Conservation (phyloP, 139 green algal genomes). For the Auxenochlorella protothecoides region DNA sequence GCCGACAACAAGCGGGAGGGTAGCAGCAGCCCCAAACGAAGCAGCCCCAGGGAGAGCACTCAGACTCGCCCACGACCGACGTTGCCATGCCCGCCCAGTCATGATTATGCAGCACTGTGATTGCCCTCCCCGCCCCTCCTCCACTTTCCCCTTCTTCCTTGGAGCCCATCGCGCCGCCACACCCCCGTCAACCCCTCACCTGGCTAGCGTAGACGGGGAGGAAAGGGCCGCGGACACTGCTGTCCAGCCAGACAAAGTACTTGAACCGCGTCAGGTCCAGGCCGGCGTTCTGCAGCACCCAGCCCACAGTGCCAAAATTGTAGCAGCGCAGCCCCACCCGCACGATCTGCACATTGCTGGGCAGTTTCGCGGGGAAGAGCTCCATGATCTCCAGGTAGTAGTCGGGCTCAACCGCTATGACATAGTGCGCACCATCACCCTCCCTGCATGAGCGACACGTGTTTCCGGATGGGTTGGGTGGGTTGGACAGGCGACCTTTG, state of each 20-base stretch:
- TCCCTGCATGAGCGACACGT: not conserved
- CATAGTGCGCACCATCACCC: constrained; percentile 8
- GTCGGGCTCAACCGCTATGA: constrained; percentile 7
- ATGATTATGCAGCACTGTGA: too few relatives aligned
- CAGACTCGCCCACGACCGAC: too few relatives aligned
- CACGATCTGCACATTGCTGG: constrained; percentile 1
- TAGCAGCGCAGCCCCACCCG: constrained; percentile 4
- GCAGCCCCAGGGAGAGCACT: too few relatives aligned
- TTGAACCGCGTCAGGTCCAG: constrained; percentile 10
- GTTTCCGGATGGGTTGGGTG: too few relatives aligned
- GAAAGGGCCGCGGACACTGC: constrained; percentile 21
- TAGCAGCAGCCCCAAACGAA: too few relatives aligned
- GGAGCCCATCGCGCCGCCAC: too few relatives aligned
- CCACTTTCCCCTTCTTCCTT: too few relatives aligned
- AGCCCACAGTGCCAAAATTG: constrained; percentile 13
- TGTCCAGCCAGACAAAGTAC: constrained; percentile 27
- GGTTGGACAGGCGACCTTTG: too few relatives aligned
- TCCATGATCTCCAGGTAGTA: constrained; percentile 1
- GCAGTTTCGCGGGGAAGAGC: not conserved
- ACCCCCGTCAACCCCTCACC: too few relatives aligned
- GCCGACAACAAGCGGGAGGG: too few relatives aligned
- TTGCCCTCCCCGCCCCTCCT: too few relatives aligned
- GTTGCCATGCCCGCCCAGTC: too few relatives aligned
- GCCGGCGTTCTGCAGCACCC: constrained; percentile 12
- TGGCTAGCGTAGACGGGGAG: constrained; percentile 16